Percentiles rank a stretch among this genome's conserved stretches.
phyloP scores from a whole-genome alignment of 352 stramenopile species.

The Bremia lactucae region DNA sequence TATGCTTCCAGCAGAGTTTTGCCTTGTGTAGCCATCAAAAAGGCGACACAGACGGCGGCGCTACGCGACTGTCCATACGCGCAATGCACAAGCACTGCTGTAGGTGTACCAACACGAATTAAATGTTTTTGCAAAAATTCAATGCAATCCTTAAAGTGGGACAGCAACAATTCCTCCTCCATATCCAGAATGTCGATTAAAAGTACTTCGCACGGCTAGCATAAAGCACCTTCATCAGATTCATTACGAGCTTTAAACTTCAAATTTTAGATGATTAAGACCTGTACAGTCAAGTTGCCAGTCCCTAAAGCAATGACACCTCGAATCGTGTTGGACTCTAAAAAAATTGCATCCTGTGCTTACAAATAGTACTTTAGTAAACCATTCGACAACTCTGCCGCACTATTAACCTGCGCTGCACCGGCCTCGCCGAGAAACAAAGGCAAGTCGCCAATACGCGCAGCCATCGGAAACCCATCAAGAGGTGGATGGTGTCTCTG shows the following conservation, averaged over 20 bases:
- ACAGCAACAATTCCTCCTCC: constrained; percentile 60
- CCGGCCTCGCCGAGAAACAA: constrained; percentile 53
- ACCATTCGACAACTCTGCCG: neutral
- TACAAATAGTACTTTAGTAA: neutral
- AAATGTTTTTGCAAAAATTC: constrained; percentile 26
- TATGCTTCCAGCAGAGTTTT: constrained; percentile 41
- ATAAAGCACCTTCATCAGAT: neutral
- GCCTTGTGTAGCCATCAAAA: constrained; percentile 41
- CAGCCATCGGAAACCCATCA: constrained; percentile 29
- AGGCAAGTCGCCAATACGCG: constrained; percentile 29
- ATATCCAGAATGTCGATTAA: constrained; percentile 63
- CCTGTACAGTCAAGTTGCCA: constrained; percentile 34
- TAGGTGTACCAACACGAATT: neutral
- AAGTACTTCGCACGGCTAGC: constrained; percentile 28
- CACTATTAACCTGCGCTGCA: constrained; percentile 29
- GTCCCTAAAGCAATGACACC: constrained; percentile 54
- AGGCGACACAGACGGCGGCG: constrained; percentile 62
- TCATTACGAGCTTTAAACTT: neutral
- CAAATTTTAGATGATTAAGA: constrained; percentile 7
- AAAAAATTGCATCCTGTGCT: constrained; percentile 29
- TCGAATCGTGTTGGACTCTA: constrained; percentile 30
- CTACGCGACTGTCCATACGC: constrained; percentile 75
- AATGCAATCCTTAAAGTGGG: constrained; percentile 46
- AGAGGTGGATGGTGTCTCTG: constrained; percentile 43
- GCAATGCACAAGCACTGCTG: constrained; percentile 54